Conservation (phyloP, 2,329 filamentous ascomycete genomes). For the Xylaria digitata region DNA sequence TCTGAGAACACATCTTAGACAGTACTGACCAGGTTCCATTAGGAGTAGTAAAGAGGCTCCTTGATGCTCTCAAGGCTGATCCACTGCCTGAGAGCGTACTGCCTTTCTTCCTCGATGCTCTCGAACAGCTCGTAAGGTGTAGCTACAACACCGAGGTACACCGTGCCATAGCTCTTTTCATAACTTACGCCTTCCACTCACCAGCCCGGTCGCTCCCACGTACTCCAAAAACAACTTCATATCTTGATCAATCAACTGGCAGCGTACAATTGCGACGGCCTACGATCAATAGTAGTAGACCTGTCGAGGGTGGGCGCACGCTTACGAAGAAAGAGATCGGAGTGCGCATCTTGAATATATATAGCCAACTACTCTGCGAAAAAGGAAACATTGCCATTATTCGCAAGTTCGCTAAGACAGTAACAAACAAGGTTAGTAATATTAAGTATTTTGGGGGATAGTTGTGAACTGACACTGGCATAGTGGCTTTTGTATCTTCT, state of each 20-base stretch:
- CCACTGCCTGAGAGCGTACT: constrained; percentile 77
- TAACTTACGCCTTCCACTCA: constrained; percentile 88
- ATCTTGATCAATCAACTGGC: constrained; percentile 56
- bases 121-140: constrained; percentile 81
- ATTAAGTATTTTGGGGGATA: constrained; percentile 38
- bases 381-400: constrained; percentile 75
- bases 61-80: constrained; percentile 91
- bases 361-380: constrained; percentile 81
- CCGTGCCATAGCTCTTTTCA: constrained; percentile 87
- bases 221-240: constrained; percentile 61
- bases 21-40: constrained; percentile 35
- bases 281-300: constrained; percentile 51
- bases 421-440: constrained; percentile 85
- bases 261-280: constrained; percentile 55
- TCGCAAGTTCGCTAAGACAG: constrained; percentile 89
- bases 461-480: constrained; percentile 50
- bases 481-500: constrained; percentile 93
- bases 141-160: constrained; percentile 87
- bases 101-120: constrained; percentile 79
- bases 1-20: constrained; percentile 22
- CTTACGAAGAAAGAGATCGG: constrained; percentile 78
- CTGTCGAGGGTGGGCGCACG: constrained; percentile 52
- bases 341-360: constrained; percentile 79
- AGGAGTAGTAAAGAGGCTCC: constrained; percentile 89
- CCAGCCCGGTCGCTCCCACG: constrained; percentile 61